phyloP scores from a whole-genome alignment of 2,329 filamentous ascomycete species.

The Talaromyces sp. region DNA sequence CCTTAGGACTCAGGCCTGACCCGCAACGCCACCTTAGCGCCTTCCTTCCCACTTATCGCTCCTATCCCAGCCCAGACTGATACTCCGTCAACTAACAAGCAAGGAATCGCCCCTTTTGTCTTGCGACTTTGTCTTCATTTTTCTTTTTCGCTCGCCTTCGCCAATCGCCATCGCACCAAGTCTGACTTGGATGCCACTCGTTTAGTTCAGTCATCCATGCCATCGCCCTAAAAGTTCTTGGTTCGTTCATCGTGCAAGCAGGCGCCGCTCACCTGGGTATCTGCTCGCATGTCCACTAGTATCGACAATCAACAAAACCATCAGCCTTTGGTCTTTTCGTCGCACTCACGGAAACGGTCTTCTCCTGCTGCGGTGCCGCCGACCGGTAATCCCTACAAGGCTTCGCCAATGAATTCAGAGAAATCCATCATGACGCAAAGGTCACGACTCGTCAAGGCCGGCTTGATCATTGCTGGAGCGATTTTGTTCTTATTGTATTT shows the following conservation, averaged over 20 bases:
- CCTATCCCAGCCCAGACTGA: background rate
- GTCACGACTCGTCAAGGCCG: slow-evolving; percentile 60
- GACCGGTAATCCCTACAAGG: slow-evolving; percentile 45
- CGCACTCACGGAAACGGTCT: slow-evolving; percentile 51
- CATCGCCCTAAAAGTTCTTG: background rate
- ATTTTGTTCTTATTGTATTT: slow-evolving; percentile 57
- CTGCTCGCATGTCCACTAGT: slow-evolving; percentile 55
- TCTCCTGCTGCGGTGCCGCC: slow-evolving; percentile 48
- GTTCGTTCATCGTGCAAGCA: slow-evolving; percentile 5
- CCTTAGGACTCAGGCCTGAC: background rate
- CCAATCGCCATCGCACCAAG: background rate
- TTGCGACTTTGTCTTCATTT: background rate
- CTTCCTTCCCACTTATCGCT: background rate
- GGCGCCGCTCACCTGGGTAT: slow-evolving; percentile 9
- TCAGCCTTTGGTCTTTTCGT: slow-evolving; percentile 51
- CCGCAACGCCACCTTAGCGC: slow-evolving; percentile 4
- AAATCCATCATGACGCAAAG: slow-evolving; percentile 58
- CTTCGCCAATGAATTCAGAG: slow-evolving; percentile 32
- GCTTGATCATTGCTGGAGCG: slow-evolving; percentile 57
- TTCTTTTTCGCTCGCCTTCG: background rate
- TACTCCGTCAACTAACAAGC: background rate
- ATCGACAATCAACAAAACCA: slow-evolving; percentile 49
- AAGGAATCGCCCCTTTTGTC: slow-evolving; percentile 11
- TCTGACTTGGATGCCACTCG: slow-evolving; percentile 8
- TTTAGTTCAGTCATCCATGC: slow-evolving; percentile 3